These are phyloP conservation scores for Zanthoxylum bungeanum DNA, from an alignment of 345 rosid species.

Conservation along the genomic window DNA sequence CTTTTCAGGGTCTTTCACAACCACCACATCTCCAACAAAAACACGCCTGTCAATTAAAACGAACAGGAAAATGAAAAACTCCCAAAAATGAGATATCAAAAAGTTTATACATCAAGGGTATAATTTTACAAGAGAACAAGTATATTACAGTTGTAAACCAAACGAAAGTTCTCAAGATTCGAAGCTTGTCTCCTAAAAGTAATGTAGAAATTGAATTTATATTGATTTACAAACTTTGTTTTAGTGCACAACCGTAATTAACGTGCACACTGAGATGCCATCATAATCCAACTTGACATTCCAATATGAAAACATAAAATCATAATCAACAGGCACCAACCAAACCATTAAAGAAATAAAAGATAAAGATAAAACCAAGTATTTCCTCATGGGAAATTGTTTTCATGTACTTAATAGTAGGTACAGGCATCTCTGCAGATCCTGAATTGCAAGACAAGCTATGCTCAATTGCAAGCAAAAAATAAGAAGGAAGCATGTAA, in stretches of 20 bases:
- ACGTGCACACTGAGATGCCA: not conserved
- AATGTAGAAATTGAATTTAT: no score
- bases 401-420: not conserved
- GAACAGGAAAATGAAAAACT: not conserved
- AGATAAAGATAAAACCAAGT: not conserved
- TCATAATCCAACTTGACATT: not conserved
- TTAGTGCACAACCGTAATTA: not conserved
- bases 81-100: not conserved
- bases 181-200: no score
- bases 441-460: no score
- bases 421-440: not conserved
- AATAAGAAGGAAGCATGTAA: not conserved
- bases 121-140: no score
- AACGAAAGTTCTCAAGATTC: no score
- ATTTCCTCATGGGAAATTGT: not conserved
- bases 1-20: constrained; percentile 74
- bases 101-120: no score
- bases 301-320: not conserved
- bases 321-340: not conserved
- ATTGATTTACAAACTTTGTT: no score
- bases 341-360: not conserved
- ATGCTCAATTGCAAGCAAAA: not conserved
- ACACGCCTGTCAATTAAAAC: constrained; percentile 45
- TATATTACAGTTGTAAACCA: no score
- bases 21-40: constrained; percentile 87